Conservation (phyloP, 768 basidiomycete species). For the Tricholoma hemisulphureum region DNA sequence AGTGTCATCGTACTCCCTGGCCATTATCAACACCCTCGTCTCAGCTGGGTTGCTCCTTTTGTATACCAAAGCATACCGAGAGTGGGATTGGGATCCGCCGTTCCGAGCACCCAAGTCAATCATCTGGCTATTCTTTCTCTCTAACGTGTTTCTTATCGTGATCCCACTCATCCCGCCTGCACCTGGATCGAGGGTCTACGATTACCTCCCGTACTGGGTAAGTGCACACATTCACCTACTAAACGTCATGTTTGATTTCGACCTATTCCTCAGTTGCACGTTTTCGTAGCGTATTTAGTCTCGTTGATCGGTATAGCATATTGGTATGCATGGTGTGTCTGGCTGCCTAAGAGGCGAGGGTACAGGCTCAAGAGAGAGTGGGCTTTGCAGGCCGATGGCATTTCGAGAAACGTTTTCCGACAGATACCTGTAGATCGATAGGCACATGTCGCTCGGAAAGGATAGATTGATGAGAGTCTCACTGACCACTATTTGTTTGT, state of each 20-base stretch:
- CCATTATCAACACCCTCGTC: slow-evolving; percentile 58
- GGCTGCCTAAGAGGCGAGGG: slow-evolving; percentile 47
- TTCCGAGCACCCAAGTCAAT: slow-evolving; percentile 53
- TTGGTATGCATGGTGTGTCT: slow-evolving; percentile 54
- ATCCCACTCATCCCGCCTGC: slow-evolving; percentile 65
- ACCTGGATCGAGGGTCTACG: slow-evolving; percentile 49
- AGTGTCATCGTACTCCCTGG: slow-evolving; percentile 60
- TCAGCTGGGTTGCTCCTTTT: slow-evolving; percentile 64
- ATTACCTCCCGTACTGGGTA: slow-evolving; percentile 68
- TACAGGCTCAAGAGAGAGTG: slow-evolving; percentile 50
- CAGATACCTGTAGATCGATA: slow-evolving; percentile 34
- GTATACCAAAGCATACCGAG: slow-evolving; percentile 42
- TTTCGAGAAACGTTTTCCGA: slow-evolving; percentile 52
- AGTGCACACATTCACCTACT: slow-evolving; percentile 23
- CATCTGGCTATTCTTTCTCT: slow-evolving; percentile 55
- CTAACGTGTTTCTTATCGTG: slow-evolving; percentile 62
- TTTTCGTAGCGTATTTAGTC: slow-evolving; percentile 44
- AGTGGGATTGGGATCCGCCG: slow-evolving; percentile 62
- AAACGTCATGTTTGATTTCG: neutral
- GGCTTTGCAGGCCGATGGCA: slow-evolving; percentile 54
- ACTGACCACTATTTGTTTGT: too few species aligned
- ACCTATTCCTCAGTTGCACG: slow-evolving; percentile 41
- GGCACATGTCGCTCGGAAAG: too few species aligned
- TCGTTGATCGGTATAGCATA: slow-evolving; percentile 51
- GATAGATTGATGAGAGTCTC: too few species aligned